Conservation (phyloP, 192 early-diverging fungal genomes). For the Funneliformis mosseae region DNA sequence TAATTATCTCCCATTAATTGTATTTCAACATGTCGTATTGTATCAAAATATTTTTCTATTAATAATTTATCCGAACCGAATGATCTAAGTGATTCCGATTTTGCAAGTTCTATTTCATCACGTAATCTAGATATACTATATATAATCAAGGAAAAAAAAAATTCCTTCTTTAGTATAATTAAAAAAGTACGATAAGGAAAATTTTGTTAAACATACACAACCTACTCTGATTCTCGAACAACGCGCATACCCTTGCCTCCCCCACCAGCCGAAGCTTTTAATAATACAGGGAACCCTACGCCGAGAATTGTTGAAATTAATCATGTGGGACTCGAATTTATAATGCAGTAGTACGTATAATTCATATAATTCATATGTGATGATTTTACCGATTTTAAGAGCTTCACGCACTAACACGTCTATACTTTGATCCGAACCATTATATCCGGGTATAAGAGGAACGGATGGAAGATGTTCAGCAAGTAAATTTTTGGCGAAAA, state of each 20-base stretch:
- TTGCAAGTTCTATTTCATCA: conserved; percentile 78
- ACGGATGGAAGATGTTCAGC: conserved; percentile 55
- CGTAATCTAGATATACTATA: conserved; percentile 46
- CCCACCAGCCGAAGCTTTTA: conserved; percentile 81
- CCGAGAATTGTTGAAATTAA: neutral
- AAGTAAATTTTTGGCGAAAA: conserved; percentile 59
- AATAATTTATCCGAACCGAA: conserved; percentile 90
- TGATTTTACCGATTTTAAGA: conserved; percentile 41
- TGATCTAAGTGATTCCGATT: conserved; percentile 74
- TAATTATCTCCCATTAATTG: neutral
- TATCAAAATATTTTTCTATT: conserved; percentile 90
- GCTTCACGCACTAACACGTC: conserved; percentile 55
- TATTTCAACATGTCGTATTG: conserved; percentile 70
- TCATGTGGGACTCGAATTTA: neutral
- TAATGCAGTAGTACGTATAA: neutral
- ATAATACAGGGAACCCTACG: conserved; percentile 78
- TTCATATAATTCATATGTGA: neutral
- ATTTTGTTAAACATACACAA: neutral
- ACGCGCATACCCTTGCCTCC: conserved; percentile 85
- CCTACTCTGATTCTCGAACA: conserved; percentile 46
- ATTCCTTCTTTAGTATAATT: neutral
- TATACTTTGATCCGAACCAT: conserved; percentile 59
- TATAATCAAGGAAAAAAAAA: neutral
- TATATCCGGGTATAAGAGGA: conserved; percentile 67
- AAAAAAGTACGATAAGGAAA: neutral